Conservation (phyloP, 768 basidiomycete genomes). For the Leccinum sublutescens region DNA sequence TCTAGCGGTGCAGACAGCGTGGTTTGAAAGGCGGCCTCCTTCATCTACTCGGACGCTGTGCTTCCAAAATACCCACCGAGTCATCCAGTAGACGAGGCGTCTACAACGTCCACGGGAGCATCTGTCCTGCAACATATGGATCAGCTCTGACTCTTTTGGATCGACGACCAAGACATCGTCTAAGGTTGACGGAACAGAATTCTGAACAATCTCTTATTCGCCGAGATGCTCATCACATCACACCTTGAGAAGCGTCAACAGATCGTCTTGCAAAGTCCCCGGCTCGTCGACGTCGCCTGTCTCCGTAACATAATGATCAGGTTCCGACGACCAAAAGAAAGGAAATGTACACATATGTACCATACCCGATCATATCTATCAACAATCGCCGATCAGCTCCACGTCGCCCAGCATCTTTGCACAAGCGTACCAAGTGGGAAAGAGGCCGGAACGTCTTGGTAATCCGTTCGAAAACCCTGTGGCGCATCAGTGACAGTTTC, state of each 20-base stretch:
- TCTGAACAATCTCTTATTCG: slow-evolving; percentile 40
- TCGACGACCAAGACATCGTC: slow-evolving; percentile 61
- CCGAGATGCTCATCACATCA: no score
- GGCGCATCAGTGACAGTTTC: not conserved
- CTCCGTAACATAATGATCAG: slow-evolving; percentile 23
- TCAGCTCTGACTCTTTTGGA: slow-evolving; percentile 57
- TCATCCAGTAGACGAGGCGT: slow-evolving; percentile 52
- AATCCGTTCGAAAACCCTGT: slow-evolving; percentile 90
- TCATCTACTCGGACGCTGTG: slow-evolving; percentile 58
- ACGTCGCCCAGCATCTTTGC: no score
- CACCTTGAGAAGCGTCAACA: no score
- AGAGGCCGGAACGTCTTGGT: slow-evolving; percentile 79
- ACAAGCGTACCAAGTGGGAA: slow-evolving; percentile 80
- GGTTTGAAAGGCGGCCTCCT: slow-evolving; percentile 49
- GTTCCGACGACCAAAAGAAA: not conserved
- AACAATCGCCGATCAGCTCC: slow-evolving; percentile 54
- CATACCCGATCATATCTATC: slow-evolving; percentile 79
- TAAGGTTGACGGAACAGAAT: slow-evolving; percentile 61
- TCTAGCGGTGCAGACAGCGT: slow-evolving; percentile 51
- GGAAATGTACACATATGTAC: slow-evolving; percentile 37
- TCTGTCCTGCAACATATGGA: slow-evolving; percentile 46
- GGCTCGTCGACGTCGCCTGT: slow-evolving; percentile 23
- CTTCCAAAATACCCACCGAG: slow-evolving; percentile 67
- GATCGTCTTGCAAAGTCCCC: no score
- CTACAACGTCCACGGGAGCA: slow-evolving; percentile 1